Conservation (phyloP, 768 basidiomycete genomes). For the Dentipellis sp. region DNA sequence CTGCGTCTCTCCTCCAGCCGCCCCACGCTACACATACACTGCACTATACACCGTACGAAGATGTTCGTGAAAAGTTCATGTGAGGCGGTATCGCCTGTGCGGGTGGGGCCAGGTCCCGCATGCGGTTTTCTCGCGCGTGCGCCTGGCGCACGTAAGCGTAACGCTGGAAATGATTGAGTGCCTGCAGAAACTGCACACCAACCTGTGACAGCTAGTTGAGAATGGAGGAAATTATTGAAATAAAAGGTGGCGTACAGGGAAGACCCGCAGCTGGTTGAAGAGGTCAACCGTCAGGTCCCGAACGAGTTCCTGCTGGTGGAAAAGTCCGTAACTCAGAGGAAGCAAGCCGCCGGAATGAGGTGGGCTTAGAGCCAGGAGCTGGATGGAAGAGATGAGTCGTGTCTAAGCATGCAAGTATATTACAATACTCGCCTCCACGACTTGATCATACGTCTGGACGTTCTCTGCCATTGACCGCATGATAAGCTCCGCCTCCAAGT, state of each 20-base stretch:
- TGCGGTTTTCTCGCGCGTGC: slow-evolving; percentile 42
- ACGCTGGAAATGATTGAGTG: slow-evolving; percentile 82
- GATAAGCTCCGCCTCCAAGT: slow-evolving; percentile 68
- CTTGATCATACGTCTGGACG: slow-evolving; percentile 77
- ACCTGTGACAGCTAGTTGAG: slow-evolving; percentile 35
- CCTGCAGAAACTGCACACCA: slow-evolving; percentile 66
- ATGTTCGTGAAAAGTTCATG: not conserved
- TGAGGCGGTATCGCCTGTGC: not conserved
- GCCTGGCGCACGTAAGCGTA: slow-evolving; percentile 84
- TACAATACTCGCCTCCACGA: slow-evolving; percentile 59
- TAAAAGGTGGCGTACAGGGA: slow-evolving; percentile 47
- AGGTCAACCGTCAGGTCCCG: slow-evolving; percentile 77
- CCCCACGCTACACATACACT: not conserved
- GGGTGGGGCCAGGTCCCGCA: slow-evolving; percentile 1
- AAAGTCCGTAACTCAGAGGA: slow-evolving; percentile 81
- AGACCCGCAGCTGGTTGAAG: slow-evolving; percentile 68
- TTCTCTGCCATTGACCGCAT: slow-evolving; percentile 64
- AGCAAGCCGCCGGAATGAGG: slow-evolving; percentile 76
- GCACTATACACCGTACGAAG: no score
- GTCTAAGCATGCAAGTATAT: not conserved
- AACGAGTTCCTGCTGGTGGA: slow-evolving; percentile 75
- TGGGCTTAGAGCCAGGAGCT: slow-evolving; percentile 78
- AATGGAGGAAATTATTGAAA: slow-evolving; percentile 2
- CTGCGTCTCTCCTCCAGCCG: not conserved
- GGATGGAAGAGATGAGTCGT: slow-evolving; percentile 1